A percentile compares a stretch with the other conserved stretches of the same genome.
phyloP scores from a whole-genome alignment of 148 eudicot genomes.

The Fagopyrum tataricum region DNA sequence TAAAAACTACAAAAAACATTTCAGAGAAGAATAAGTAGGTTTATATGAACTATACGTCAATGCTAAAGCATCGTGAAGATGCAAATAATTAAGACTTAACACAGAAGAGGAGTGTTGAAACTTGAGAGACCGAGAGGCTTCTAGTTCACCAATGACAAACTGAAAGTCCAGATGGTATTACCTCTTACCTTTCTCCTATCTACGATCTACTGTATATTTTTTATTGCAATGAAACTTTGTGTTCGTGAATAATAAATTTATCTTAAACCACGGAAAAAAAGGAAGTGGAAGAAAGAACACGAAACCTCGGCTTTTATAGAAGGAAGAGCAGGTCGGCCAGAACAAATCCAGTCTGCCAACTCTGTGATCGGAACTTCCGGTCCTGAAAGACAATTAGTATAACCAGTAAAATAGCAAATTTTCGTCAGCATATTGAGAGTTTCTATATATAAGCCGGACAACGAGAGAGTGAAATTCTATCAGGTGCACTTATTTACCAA shows the following conservation, averaged over 20 bases:
- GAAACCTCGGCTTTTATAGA: constrained; percentile 37
- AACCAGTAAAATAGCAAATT: not conserved
- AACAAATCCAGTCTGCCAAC: constrained; percentile 75
- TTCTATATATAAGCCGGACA: not conserved
- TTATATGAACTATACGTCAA: not conserved
- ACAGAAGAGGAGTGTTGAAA: not conserved
- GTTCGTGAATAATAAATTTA: not conserved
- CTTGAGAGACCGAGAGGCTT: not conserved
- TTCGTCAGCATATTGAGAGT: not conserved
- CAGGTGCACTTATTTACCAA: not conserved
- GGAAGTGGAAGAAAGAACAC: constrained; percentile 3
- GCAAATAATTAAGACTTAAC: not conserved
- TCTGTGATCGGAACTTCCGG: constrained; percentile 53
- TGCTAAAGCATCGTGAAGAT: not conserved
- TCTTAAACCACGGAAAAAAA: not conserved
- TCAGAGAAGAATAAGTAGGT: not conserved
- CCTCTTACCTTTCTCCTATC: not conserved
- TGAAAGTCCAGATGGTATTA: not conserved
- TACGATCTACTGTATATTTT: not conserved
- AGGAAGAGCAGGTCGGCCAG: constrained; percentile 36
- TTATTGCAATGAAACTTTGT: not conserved
- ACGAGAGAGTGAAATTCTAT: not conserved
- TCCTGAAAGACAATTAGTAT: constrained; percentile 37
- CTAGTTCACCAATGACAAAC: not conserved
- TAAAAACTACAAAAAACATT: no score